A percentile compares a stretch with the other conserved stretches of the same genome.
Evolutionary conservation across 1,284 basidiomycete genomes (phyloP).

Genomic region (Malassezia obtusa): DNA sequence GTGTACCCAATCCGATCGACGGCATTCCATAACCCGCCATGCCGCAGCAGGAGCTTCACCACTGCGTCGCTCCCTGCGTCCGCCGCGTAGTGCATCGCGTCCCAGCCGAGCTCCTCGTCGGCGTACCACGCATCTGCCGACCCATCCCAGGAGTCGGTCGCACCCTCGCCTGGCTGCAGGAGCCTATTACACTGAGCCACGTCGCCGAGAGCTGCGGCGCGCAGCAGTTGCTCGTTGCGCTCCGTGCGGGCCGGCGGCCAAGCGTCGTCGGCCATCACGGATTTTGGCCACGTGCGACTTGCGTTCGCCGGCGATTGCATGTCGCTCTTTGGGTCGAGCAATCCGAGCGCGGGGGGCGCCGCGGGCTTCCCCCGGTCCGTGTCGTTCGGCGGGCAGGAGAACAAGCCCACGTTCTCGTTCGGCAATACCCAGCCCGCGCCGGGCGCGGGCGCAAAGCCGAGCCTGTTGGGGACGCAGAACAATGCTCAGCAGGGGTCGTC

Average conservation of each 20-base stretch:
- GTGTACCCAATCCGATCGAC: slow-evolving; percentile 37
- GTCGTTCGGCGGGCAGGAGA: slow-evolving; percentile 3
- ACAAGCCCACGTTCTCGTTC: slow-evolving; percentile 12
- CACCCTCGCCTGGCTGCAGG: slow-evolving; percentile 8
- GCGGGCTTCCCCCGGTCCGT: slow-evolving; percentile 1
- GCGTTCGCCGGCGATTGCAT: slow-evolving; percentile 2
- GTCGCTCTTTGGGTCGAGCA: slow-evolving; percentile 13
- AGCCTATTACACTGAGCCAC: slow-evolving; percentile 18
- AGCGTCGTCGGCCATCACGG: neutral
- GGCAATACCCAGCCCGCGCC: neutral
- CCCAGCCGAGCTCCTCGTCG: slow-evolving; percentile 60
- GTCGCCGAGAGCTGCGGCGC: slow-evolving; percentile 28
- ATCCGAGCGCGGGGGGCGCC: neutral
- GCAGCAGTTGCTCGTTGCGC: slow-evolving; percentile 28
- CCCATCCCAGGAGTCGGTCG: slow-evolving; percentile 52
- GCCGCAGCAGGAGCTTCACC: slow-evolving; percentile 61
- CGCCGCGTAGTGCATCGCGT: slow-evolving; percentile 78
- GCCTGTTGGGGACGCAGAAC: neutral
- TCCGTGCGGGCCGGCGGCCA: slow-evolving; percentile 22
- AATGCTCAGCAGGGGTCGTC: too few relatives aligned
- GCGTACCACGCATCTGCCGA: slow-evolving; percentile 83
- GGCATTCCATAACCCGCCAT: slow-evolving; percentile 78
- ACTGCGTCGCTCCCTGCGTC: slow-evolving; percentile 61
- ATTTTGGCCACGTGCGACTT: neutral
- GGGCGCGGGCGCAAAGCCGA: neutral